Percentiles rank a stretch among this genome's conserved stretches.
These are phyloP conservation scores for Pisolithus thermaeus DNA, from an alignment of 1,284 basidiomycete genomes.

Conservation along the genomic window DNA sequence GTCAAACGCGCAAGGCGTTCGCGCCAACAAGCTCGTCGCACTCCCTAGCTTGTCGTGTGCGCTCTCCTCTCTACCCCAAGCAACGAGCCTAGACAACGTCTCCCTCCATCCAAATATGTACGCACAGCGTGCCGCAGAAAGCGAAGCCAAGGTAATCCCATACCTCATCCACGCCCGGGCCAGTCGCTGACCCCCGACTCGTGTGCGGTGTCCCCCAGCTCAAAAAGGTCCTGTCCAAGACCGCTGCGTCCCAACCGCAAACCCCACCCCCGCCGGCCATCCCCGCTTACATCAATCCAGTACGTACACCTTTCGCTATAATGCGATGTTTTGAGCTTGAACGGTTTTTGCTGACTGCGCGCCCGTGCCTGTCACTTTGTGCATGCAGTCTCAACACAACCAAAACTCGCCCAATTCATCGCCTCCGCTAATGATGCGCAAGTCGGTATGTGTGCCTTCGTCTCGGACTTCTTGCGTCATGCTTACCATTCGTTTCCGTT, in stretches of 20 bases:
- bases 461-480: slow-evolving; percentile 3
- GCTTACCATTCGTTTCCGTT: not conserved
- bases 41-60: slow-evolving; percentile 64
- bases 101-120: slow-evolving; percentile 65
- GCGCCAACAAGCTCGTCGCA: slow-evolving; percentile 52
- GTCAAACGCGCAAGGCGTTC: slow-evolving; percentile 13
- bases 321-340: not conserved
- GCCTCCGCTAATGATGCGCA: slow-evolving; percentile 51
- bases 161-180: not conserved
- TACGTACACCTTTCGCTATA: slow-evolving; percentile 22
- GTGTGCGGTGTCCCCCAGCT: slow-evolving; percentile 29
- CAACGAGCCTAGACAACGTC: slow-evolving; percentile 58
- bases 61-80: slow-evolving; percentile 62
- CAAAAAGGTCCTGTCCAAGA: slow-evolving; percentile 45
- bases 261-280: slow-evolving; percentile 16
- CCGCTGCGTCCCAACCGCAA: slow-evolving; percentile 33
- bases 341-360: not conserved
- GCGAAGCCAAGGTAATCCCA: slow-evolving; percentile 59
- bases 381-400: slow-evolving; percentile 31
- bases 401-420: slow-evolving; percentile 33
- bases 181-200: not conserved
- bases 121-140: slow-evolving; percentile 57
- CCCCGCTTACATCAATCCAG: slow-evolving; percentile 34
- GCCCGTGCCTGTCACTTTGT: not conserved
- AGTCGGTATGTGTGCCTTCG: slow-evolving; percentile 34